Evolutionary conservation across 495 filamentous ascomycete species (phyloP).

Genomic region (Aspergillus coremiiformis): DNA sequence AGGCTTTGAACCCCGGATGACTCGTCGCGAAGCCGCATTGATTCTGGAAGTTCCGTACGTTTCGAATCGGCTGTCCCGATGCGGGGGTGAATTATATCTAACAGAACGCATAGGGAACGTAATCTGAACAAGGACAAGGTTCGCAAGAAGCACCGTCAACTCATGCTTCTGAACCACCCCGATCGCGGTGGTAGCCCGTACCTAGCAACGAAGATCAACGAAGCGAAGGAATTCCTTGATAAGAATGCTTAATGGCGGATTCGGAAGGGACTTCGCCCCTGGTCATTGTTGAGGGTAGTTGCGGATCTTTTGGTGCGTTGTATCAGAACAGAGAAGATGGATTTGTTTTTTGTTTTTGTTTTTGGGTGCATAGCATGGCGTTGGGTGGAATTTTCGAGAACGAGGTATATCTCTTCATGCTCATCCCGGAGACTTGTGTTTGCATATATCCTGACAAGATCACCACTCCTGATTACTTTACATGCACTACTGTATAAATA

Average conservation of each 20-base stretch:
- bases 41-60: slow-evolving; percentile 86
- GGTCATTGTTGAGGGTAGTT: not conserved
- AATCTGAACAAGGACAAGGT: slow-evolving; percentile 82
- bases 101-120: slow-evolving; percentile 56
- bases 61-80: not conserved
- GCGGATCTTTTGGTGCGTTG: slow-evolving; percentile 1
- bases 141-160: slow-evolving; percentile 88
- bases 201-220: slow-evolving; percentile 93
- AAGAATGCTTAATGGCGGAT: slow-evolving; percentile 43
- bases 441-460: slow-evolving; percentile 35
- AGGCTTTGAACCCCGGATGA: slow-evolving; percentile 94
- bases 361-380: slow-evolving; percentile 43
- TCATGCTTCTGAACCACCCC: slow-evolving; percentile 97
- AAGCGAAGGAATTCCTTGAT: slow-evolving; percentile 93
- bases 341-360: too few relatives aligned
- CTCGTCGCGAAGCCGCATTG: slow-evolving; percentile 76
- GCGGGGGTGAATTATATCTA: slow-evolving; percentile 10
- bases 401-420: slow-evolving; percentile 17
- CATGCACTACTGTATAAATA: slow-evolving; percentile 12
- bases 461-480: slow-evolving; percentile 35
- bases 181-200: slow-evolving; percentile 97
- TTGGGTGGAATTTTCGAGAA: slow-evolving; percentile 31
- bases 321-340: slow-evolving; percentile 15
- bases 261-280: not conserved
- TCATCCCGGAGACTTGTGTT: slow-evolving; percentile 18